A percentile compares a stretch with the other conserved stretches of the same genome.
Conservation (phyloP, 2,329 filamentous ascomycete species). For the Fusarium marasasianum region DNA sequence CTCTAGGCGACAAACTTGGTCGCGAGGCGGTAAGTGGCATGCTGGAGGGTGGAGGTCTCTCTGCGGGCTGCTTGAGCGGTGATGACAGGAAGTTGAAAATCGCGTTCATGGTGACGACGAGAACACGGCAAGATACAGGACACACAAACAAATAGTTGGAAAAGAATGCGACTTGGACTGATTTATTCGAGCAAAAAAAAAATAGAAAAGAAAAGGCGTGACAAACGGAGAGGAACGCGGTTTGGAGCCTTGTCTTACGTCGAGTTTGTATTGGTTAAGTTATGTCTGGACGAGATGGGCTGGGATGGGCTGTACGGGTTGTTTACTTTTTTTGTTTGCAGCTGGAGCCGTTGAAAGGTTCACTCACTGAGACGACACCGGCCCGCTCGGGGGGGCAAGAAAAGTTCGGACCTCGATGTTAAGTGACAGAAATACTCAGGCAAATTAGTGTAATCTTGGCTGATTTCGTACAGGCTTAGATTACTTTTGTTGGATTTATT, state of each 20-base stretch:
- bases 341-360: neutral
- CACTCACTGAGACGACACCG: neutral
- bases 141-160: neutral
- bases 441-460: too few species aligned
- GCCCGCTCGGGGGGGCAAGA: neutral
- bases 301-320: neutral
- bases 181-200: neutral
- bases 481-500: fast-evolving
- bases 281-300: neutral
- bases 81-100: slow-evolving; percentile 34
- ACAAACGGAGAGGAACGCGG: neutral
- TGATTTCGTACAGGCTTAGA: fast-evolving
- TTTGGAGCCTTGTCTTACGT: slow-evolving; percentile 5
- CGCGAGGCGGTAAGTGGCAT: slow-evolving; percentile 25
- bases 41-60: slow-evolving; percentile 1
- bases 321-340: slow-evolving; percentile 16
- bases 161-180: too few species aligned
- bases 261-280: neutral
- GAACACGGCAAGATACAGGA: neutral
- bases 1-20: slow-evolving; percentile 26
- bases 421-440: neutral
- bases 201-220: neutral
- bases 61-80: slow-evolving; percentile 33
- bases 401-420: neutral
- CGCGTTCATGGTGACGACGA: slow-evolving; percentile 10